These are phyloP conservation scores for Rhodotorula paludigena DNA, from an alignment of 768 basidiomycete genomes.

Conservation along the genomic window DNA sequence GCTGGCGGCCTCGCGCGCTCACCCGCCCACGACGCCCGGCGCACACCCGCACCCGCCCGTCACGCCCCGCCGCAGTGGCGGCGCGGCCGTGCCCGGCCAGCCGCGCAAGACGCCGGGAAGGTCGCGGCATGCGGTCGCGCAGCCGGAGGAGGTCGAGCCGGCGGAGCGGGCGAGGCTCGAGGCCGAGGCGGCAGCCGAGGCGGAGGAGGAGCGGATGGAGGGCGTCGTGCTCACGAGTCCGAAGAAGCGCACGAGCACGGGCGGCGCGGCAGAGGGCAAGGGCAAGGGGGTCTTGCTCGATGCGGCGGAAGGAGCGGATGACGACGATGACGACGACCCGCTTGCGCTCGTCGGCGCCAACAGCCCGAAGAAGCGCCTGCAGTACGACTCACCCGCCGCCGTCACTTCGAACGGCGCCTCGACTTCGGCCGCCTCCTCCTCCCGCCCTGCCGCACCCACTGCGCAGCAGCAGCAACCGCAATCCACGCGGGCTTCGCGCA, in stretches of 20 bases:
- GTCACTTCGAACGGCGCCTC: not conserved
- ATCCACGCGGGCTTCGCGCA: conserved; percentile 23
- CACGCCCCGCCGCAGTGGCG: conserved; percentile 11
- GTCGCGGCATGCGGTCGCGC: conserved; percentile 44
- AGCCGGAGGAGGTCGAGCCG: conserved; percentile 18
- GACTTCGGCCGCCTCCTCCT: not conserved
- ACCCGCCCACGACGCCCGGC: not conserved
- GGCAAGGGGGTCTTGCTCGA: not conserved
- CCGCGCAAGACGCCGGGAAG: conserved; percentile 68
- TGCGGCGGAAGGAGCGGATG: not conserved
- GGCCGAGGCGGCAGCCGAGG: not conserved
- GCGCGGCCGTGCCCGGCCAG: conserved; percentile 39
- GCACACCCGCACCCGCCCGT: not conserved
- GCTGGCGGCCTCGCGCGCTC: conserved; percentile 2
- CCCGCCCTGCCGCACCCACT: conserved; percentile 19
- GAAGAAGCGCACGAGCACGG: conserved; percentile 5
- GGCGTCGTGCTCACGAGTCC: conserved; percentile 10
- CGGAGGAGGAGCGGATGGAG: conserved; percentile 20
- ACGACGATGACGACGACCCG: conserved; percentile 19
- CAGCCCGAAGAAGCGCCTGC: conserved; percentile 4
- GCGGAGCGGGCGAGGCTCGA: not conserved
- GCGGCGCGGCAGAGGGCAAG: not conserved
- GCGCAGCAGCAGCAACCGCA: not conserved
- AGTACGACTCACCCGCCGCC: not conserved
- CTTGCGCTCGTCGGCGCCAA: conserved; percentile 8